Evolutionary conservation across 2,329 filamentous ascomycete genomes (phyloP).

Genomic region (Emericellopsis atlantica): DNA sequence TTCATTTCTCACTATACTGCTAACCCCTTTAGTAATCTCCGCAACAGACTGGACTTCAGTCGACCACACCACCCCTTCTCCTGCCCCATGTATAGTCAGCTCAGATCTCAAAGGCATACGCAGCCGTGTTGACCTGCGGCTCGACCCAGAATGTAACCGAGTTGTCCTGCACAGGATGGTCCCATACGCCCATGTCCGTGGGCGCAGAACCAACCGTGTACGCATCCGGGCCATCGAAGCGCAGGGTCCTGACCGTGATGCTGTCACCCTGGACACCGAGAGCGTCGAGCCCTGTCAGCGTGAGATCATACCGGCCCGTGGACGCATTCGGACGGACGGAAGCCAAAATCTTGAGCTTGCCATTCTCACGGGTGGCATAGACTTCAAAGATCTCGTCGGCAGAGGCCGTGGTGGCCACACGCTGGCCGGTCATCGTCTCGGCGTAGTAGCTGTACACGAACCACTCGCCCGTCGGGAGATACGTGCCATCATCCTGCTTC

Average conservation of each 20-base stretch:
- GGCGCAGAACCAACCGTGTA: not conserved
- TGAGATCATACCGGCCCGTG: not conserved
- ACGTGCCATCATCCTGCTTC: too few relatives aligned
- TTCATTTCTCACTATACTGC: too few relatives aligned
- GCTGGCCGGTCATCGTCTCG: too few relatives aligned
- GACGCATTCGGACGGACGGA: not conserved
- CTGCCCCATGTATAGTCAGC: too few relatives aligned
- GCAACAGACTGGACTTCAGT: too few relatives aligned
- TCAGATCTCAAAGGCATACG: not conserved
- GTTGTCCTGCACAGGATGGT: not conserved
- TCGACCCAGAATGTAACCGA: not conserved
- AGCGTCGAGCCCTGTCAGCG: not conserved
- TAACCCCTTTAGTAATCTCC: too few relatives aligned
- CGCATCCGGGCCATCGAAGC: not conserved
- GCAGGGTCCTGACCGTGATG: not conserved
- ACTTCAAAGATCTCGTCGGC: not conserved
- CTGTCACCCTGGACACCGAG: not conserved
- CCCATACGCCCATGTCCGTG: not conserved
- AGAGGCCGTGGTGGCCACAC: conserved; percentile 1
- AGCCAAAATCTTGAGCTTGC: not conserved
- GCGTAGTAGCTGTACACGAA: too few relatives aligned
- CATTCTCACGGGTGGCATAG: not conserved
- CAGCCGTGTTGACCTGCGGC: not conserved
- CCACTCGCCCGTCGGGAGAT: too few relatives aligned
- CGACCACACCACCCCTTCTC: too few relatives aligned